phyloP scores from a whole-genome alignment of 441 rosid species.

The Gossypium gossypioides region DNA sequence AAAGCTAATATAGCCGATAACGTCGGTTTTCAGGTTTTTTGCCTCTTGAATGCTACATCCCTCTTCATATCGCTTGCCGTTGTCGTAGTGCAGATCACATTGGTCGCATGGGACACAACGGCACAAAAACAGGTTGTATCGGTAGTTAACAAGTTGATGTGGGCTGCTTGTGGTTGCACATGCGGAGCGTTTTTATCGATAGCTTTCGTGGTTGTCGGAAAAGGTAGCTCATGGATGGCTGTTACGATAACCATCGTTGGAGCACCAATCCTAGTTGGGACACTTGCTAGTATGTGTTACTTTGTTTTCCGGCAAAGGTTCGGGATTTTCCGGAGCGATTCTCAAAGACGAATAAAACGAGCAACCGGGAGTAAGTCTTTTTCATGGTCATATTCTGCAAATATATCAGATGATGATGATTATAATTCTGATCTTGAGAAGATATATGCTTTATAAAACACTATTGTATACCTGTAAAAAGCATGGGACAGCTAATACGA shows the following conservation, averaged over 20 bases:
- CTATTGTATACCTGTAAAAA: background rate
- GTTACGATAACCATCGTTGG: conserved; percentile 65
- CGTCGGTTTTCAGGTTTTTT: conserved; percentile 67
- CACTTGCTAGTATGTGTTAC: conserved; percentile 77
- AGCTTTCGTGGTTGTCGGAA: conserved; percentile 86
- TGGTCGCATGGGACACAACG: conserved; percentile 89
- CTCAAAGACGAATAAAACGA: conserved; percentile 73
- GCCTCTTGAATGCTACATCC: conserved; percentile 72
- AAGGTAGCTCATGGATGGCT: conserved; percentile 70
- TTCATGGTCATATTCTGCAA: conserved; percentile 78
- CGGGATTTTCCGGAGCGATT: conserved; percentile 38
- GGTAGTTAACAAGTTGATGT: conserved; percentile 88
- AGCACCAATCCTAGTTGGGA: conserved; percentile 69
- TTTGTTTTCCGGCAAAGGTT: conserved; percentile 70
- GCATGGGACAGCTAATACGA: background rate
- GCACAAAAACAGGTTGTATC: conserved; percentile 93
- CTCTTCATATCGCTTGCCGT: conserved; percentile 91
- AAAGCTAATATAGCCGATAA: conserved; percentile 48
- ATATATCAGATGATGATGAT: conserved; percentile 66
- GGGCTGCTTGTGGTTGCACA: conserved; percentile 93
- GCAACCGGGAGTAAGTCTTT: conserved; percentile 72
- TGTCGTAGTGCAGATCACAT: conserved; percentile 94
- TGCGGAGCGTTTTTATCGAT: conserved; percentile 76
- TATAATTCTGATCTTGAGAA: conserved; percentile 70
- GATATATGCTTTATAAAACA: conserved; percentile 56